Percentiles rank a stretch among this genome's conserved stretches.
phyloP scores from a whole-genome alignment of 202 grass and related monocot species.

The Brachypodium distachyon region DNA sequence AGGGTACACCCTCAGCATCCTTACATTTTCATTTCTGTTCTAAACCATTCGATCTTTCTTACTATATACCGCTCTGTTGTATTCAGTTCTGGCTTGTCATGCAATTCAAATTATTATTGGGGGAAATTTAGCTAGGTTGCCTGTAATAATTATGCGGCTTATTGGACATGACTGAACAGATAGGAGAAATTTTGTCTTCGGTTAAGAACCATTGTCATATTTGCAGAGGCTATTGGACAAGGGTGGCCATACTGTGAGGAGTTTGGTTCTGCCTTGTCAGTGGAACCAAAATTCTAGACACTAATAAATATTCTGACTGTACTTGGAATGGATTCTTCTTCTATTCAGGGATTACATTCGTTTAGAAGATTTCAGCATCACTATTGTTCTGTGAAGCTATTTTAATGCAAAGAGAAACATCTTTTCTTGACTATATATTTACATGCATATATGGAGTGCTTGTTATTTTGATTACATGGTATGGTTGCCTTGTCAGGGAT shows the following conservation, averaged over 20 bases:
- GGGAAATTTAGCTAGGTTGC: background rate
- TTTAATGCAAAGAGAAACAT: conserved; percentile 1
- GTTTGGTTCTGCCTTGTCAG: background rate
- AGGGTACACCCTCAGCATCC: conserved; percentile 37
- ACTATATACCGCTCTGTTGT: background rate
- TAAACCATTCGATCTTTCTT: background rate
- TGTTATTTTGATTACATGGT: conserved; percentile 23
- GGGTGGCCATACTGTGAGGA: background rate
- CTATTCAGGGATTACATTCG: background rate
- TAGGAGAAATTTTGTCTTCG: background rate
- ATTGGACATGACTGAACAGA: background rate
- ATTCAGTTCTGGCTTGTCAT: background rate
- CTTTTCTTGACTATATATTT: background rate
- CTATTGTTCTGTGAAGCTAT: conserved; percentile 2
- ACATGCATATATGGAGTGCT: background rate
- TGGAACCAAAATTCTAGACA: background rate
- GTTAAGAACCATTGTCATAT: background rate
- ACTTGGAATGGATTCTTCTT: background rate
- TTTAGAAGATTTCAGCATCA: background rate
- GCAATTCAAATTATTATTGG: background rate
- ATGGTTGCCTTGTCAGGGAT: conserved; percentile 67
- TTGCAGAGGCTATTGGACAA: background rate
- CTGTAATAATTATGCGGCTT: background rate
- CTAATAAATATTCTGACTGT: background rate
- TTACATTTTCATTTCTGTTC: background rate